phyloP scores from a whole-genome alignment of 2,329 filamentous ascomycete species.

The Huntiella bhutanensis region DNA sequence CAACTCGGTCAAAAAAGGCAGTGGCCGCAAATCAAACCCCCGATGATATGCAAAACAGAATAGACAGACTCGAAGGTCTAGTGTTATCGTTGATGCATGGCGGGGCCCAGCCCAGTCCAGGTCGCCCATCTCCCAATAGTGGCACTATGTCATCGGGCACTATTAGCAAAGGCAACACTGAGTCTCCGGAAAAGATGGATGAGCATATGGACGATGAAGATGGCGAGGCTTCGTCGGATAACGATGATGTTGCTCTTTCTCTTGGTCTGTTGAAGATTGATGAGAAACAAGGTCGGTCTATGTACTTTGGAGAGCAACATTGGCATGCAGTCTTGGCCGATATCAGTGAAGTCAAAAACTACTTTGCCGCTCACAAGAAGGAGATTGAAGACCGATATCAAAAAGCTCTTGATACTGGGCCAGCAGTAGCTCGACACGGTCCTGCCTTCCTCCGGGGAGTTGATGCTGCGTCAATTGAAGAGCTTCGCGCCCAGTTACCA shows the following conservation, averaged over 20 bases:
- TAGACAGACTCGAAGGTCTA: conserved; percentile 81
- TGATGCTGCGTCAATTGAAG: conserved; percentile 49
- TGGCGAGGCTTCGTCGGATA: conserved; percentile 11
- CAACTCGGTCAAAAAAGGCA: conserved; percentile 50
- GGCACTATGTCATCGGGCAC: background rate
- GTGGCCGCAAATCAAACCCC: conserved; percentile 44
- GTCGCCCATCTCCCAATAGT: conserved; percentile 13
- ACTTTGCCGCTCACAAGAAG: conserved; percentile 71
- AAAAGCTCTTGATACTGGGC: conserved; percentile 51
- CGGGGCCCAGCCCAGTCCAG: conserved; percentile 35
- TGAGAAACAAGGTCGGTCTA: conserved; percentile 53
- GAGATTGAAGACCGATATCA: conserved; percentile 70
- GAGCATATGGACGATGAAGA: conserved; percentile 8
- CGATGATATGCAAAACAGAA: conserved; percentile 97
- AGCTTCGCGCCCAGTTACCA: conserved; percentile 64
- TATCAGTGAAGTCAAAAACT: conserved; percentile 85
- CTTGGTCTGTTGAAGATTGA: conserved; percentile 73
- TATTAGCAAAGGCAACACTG: background rate
- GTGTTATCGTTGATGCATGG: conserved; percentile 90
- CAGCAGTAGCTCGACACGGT: conserved; percentile 38
- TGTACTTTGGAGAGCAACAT: conserved; percentile 67
- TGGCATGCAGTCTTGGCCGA: conserved; percentile 66
- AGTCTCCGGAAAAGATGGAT: conserved; percentile 3
- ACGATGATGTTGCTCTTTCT: conserved; percentile 37
- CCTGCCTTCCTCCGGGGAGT: conserved; percentile 66